Percentiles rank a stretch among this genome's conserved stretches.
phyloP scores from a whole-genome alignment of 2,329 filamentous ascomycete species.

The Paecilomyces niveus region DNA sequence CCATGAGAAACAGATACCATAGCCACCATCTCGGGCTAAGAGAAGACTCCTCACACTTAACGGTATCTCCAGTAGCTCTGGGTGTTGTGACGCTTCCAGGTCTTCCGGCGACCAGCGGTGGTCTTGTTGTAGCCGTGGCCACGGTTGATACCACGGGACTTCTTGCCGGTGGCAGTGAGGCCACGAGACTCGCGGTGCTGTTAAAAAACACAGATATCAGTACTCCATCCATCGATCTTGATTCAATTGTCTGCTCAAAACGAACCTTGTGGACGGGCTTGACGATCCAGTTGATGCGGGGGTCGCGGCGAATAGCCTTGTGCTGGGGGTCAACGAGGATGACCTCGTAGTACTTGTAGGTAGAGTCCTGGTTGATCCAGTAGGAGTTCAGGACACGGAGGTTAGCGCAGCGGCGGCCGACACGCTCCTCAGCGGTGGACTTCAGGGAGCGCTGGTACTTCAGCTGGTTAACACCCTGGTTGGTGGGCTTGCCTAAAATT shows the following conservation, averaged over 20 bases:
- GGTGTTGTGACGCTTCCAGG: slow-evolving; percentile 99
- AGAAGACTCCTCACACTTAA: slow-evolving; percentile 41
- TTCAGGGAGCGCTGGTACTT: slow-evolving; percentile 99
- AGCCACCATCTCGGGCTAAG: slow-evolving; percentile 20
- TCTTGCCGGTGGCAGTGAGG: slow-evolving; percentile 98
- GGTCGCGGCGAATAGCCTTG: slow-evolving; percentile 98
- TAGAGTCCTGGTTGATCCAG: slow-evolving; percentile 99
- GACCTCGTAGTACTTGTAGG: slow-evolving; percentile 99
- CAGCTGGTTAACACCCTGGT: slow-evolving; percentile 99
- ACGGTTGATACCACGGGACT: slow-evolving; percentile 98
- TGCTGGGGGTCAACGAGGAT: slow-evolving; percentile 99
- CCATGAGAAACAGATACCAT: slow-evolving; percentile 21
- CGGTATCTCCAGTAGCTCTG: slow-evolving; percentile 98
- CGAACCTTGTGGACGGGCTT: slow-evolving; percentile 91
- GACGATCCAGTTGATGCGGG: slow-evolving; percentile 99
- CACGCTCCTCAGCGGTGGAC: slow-evolving; percentile 98
- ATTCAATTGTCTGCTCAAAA: slow-evolving; percentile 1
- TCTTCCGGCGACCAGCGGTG: slow-evolving; percentile 94
- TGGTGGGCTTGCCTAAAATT: slow-evolving; percentile 91
- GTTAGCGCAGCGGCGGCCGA: slow-evolving; percentile 98
- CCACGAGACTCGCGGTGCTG: slow-evolving; percentile 95
- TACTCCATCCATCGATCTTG: neutral
- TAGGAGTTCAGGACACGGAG: slow-evolving; percentile 99
- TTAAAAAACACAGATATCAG: slow-evolving; percentile 15
- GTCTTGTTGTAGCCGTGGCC: slow-evolving; percentile 99